Conservation (phyloP, 208 protist genomes). For the Angomonas ambiguus region DNA sequence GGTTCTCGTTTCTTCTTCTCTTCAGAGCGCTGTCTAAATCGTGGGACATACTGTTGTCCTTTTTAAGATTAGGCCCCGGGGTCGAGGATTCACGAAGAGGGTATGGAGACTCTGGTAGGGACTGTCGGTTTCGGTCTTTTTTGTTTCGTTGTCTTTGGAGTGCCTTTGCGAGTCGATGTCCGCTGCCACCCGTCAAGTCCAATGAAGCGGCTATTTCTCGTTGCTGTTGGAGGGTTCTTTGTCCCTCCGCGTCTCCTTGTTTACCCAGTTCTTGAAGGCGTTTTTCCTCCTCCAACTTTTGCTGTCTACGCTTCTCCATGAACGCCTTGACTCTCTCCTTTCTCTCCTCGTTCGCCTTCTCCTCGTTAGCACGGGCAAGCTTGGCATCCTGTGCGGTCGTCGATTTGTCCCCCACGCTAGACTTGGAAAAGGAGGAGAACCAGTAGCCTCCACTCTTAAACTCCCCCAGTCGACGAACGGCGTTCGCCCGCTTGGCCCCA, state of each 20-base stretch:
- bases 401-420: background rate
- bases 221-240: background rate
- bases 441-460: conserved; percentile 22
- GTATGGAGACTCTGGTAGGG: background rate
- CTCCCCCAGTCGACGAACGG: conserved; percentile 11
- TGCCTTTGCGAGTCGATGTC: background rate
- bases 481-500: background rate
- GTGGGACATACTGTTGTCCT: background rate
- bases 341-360: conserved; percentile 54
- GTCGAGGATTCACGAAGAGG: background rate
- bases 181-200: background rate
- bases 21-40: conserved; percentile 1
- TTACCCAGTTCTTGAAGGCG: background rate
- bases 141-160: background rate
- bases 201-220: background rate
- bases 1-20: background rate
- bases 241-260: background rate
- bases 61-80: background rate
- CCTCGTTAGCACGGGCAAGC: conserved; percentile 14
- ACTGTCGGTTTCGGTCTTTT: background rate
- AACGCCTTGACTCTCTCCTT: conserved; percentile 58
- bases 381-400: conserved; percentile 5
- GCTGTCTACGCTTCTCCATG: conserved; percentile 44
- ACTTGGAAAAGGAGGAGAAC: conserved; percentile 14
- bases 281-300: conserved; percentile 33